Percentiles rank a stretch among this genome's conserved stretches.
phyloP scores from a whole-genome alignment of 2,329 filamentous ascomycete species.

The Cladophialophora bantiana region DNA sequence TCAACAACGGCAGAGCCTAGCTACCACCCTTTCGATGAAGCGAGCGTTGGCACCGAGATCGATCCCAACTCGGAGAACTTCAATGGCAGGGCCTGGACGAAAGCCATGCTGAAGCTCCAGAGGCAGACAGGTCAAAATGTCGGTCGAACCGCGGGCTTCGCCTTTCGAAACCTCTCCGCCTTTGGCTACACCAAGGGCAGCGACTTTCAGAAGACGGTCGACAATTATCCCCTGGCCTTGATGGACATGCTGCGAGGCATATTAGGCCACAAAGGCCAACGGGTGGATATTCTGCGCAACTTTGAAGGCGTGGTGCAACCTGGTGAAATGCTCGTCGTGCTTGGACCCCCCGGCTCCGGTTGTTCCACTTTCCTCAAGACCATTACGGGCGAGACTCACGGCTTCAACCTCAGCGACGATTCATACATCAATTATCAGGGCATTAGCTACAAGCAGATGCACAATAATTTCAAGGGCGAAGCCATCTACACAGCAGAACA shows the following conservation, averaged over 20 bases:
- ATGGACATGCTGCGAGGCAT: constrained; percentile 24
- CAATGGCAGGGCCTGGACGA: constrained; percentile 55
- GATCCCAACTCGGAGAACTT: constrained; percentile 53
- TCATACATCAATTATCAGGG: constrained; percentile 82
- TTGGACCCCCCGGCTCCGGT: constrained; percentile 52
- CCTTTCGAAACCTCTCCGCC: constrained; percentile 54
- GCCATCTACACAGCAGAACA: constrained; percentile 87
- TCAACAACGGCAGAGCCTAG: constrained; percentile 10
- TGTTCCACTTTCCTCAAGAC: constrained; percentile 88
- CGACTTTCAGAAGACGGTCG: constrained; percentile 55
- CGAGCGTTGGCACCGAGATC: constrained; percentile 47
- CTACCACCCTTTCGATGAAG: constrained; percentile 36
- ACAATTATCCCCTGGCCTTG: constrained; percentile 48
- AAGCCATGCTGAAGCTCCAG: constrained; percentile 45
- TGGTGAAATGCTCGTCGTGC: constrained; percentile 51
- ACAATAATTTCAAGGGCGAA: constrained; percentile 77
- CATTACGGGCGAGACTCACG: constrained; percentile 81
- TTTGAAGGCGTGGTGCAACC: constrained; percentile 32
- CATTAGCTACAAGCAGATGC: constrained; percentile 59
- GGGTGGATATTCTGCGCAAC: constrained; percentile 40
- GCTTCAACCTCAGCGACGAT: constrained; percentile 72
- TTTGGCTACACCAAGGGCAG: constrained; percentile 53
- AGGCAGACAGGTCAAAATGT: constrained; percentile 36
- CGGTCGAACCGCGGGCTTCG: constrained; percentile 48
- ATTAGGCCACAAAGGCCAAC: constrained; percentile 37